Evolutionary conservation across 108 stramenopile species (phyloP).

Genomic region (Cylindrotheca closterium): DNA sequence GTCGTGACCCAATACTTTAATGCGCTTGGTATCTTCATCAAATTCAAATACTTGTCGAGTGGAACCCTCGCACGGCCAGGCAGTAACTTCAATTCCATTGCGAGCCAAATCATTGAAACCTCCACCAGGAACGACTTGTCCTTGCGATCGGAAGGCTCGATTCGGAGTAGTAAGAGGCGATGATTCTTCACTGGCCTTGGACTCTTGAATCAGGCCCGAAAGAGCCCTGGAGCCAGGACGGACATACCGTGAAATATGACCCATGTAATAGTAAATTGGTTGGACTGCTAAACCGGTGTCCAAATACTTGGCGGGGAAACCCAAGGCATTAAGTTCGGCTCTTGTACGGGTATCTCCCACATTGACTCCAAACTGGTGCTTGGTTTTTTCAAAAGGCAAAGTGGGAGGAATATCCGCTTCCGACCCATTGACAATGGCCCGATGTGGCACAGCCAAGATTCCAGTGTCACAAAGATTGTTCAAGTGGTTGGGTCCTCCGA

Average conservation of each 20-base stretch:
- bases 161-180: neutral
- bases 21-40: conserved; percentile 36
- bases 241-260: conserved; percentile 83
- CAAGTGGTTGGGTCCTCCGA: conserved; percentile 92
- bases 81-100: conserved; percentile 77
- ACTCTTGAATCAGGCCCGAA: conserved; percentile 47
- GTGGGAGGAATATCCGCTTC: conserved; percentile 31
- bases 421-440: conserved; percentile 43
- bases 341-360: conserved; percentile 71
- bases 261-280: conserved; percentile 91
- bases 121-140: conserved; percentile 67
- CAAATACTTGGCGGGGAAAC: conserved; percentile 69
- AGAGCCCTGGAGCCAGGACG: conserved; percentile 73
- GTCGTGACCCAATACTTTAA: conserved; percentile 74
- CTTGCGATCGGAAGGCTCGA: conserved; percentile 64
- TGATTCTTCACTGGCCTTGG: conserved; percentile 12
- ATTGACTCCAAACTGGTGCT: conserved; percentile 56
- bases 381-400: conserved; percentile 56
- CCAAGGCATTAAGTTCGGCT: conserved; percentile 77
- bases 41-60: conserved; percentile 72
- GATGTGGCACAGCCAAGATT: conserved; percentile 81
- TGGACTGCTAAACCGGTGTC: conserved; percentile 69
- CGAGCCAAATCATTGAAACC: conserved; percentile 80
- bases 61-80: conserved; percentile 90
- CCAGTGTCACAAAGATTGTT: conserved; percentile 91